A percentile compares a stretch with the other conserved stretches of the same genome.
These are phyloP conservation scores for Bruguiera sexangula DNA, from an alignment of 345 rosid species.

Conservation along the genomic window DNA sequence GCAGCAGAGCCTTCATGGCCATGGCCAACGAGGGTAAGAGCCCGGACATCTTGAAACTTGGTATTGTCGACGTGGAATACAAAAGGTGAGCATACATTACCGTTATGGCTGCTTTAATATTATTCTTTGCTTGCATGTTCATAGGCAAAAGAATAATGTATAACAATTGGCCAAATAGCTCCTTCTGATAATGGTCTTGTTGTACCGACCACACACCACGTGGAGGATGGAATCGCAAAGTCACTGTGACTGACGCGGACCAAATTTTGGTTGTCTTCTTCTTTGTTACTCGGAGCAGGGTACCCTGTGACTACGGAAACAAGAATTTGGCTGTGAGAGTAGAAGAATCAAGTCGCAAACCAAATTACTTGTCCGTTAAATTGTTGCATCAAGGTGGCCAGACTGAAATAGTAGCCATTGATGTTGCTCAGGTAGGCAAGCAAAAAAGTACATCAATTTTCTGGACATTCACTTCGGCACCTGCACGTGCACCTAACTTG, in stretches of 20 bases:
- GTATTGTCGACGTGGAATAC: constrained; percentile 66
- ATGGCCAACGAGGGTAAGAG: constrained; percentile 65
- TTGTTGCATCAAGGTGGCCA: constrained; percentile 89
- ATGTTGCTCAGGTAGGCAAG: constrained; percentile 54
- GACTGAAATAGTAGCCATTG: constrained; percentile 76
- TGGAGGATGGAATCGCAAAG: background rate
- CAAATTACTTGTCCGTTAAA: constrained; percentile 66
- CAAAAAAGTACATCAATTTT: background rate
- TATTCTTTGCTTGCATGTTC: too few relatives aligned
- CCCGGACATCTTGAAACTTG: constrained; percentile 47
- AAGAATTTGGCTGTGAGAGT: constrained; percentile 73
- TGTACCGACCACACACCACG: background rate
- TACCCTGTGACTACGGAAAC: constrained; percentile 69
- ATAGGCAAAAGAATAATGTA: too few relatives aligned
- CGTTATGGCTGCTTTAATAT: too few relatives aligned
- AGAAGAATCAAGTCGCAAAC: constrained; percentile 82
- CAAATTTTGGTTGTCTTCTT: background rate
- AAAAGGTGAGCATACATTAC: constrained; percentile 43
- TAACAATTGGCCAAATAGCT: too few relatives aligned
- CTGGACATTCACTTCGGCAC: too few relatives aligned
- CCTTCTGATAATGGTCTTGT: constrained; percentile 11
- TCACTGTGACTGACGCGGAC: background rate
- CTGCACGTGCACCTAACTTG: too few relatives aligned
- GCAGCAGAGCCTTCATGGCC: constrained; percentile 74
- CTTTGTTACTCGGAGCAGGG: constrained; percentile 38